Evolutionary conservation across 352 stramenopile species (phyloP).

Genomic region (Discostella stelligera): DNA sequence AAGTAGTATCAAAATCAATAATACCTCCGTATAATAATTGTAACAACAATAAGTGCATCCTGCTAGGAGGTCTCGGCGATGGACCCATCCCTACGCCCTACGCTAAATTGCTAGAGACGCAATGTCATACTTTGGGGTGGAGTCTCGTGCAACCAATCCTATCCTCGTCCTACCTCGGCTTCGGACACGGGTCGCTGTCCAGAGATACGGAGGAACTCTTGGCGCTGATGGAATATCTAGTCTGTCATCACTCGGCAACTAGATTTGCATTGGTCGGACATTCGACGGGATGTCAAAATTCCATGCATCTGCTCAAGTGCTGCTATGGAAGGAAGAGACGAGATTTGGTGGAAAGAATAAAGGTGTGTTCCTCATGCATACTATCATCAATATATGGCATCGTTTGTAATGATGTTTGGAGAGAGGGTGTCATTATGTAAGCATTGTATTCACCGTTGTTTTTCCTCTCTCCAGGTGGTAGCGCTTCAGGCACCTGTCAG

Average conservation of each 20-base stretch:
- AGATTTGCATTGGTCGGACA: constrained; percentile 71
- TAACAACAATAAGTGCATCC: constrained; percentile 66
- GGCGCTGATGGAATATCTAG: constrained; percentile 62
- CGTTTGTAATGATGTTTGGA: neutral
- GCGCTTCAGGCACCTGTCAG: constrained; percentile 77
- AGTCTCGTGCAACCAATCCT: constrained; percentile 75
- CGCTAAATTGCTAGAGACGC: constrained; percentile 49
- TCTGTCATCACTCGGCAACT: constrained; percentile 49
- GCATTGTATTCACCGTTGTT: neutral
- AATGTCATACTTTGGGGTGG: constrained; percentile 56
- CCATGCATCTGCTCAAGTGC: constrained; percentile 69
- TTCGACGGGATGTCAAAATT: constrained; percentile 79
- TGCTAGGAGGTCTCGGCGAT: constrained; percentile 73
- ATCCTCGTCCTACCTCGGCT: constrained; percentile 67
- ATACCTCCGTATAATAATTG: neutral
- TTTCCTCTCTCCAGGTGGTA: constrained; percentile 27
- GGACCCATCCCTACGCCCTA: constrained; percentile 73
- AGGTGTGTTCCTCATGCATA: constrained; percentile 7
- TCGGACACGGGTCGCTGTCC: constrained; percentile 69
- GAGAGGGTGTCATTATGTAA: neutral
- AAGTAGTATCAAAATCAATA: neutral
- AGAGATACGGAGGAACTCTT: constrained; percentile 63
- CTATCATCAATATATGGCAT: neutral
- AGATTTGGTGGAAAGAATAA: constrained; percentile 45
- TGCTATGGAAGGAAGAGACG: constrained; percentile 24